phyloP scores from a whole-genome alignment of 345 rosid genomes.

The Kandelia obovata region DNA sequence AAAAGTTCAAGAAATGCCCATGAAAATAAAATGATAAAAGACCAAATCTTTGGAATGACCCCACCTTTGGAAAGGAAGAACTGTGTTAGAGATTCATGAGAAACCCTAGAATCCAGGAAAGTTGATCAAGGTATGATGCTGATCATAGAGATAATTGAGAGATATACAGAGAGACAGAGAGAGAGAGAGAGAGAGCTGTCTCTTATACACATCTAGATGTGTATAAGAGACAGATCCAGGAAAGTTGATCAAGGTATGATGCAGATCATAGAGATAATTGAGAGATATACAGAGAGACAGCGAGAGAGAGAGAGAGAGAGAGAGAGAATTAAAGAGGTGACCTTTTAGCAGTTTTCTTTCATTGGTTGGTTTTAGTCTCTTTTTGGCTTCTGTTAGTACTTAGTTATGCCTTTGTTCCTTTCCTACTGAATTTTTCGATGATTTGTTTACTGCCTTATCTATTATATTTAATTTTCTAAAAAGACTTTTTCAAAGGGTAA shows the following conservation, averaged over 20 bases:
- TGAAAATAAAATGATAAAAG: conserved; percentile 6
- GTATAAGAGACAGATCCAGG: not conserved
- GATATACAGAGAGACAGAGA: not conserved
- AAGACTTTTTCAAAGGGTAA: too few species aligned
- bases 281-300: not conserved
- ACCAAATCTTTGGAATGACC: too few species aligned
- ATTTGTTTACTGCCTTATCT: too few species aligned
- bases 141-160: not conserved
- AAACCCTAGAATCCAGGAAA: conserved; percentile 29
- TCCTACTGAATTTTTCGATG: too few species aligned
- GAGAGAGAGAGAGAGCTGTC: too few species aligned
- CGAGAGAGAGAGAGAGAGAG: not conserved
- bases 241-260: not conserved
- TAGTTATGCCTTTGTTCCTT: not conserved
- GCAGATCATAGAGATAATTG: not conserved
- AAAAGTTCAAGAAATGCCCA: conserved; percentile 31
- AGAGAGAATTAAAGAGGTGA: not conserved
- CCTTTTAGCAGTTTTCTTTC: not conserved
- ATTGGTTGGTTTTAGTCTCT: not conserved
- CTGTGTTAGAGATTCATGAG: conserved; percentile 25
- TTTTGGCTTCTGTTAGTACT: not conserved
- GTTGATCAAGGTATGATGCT: not conserved
- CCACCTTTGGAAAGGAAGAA: not conserved
- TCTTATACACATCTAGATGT: too few species aligned
- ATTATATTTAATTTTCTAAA: too few species aligned